Conservation (phyloP, 78 protist genomes). For the Dictyostelium intermedium region DNA sequence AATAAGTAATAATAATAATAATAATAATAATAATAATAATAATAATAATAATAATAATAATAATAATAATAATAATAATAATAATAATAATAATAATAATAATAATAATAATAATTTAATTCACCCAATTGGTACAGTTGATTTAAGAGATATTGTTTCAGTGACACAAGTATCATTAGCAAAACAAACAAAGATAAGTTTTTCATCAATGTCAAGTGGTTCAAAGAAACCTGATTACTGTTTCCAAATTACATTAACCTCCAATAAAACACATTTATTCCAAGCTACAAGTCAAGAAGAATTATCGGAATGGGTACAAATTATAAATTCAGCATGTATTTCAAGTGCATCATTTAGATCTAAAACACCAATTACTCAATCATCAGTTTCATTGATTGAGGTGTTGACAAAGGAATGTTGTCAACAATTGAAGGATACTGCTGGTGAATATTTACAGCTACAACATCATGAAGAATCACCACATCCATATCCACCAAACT, state of each 20-base stretch:
- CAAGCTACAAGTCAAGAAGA: constrained; percentile 39
- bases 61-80: neutral
- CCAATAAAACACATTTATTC: constrained; percentile 32
- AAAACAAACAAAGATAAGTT: constrained; percentile 26
- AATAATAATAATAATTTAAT: neutral
- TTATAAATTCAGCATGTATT: constrained; percentile 48
- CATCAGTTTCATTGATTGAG: constrained; percentile 17
- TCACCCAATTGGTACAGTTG: constrained; percentile 46
- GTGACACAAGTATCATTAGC: constrained; percentile 23
- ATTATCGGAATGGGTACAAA: constrained; percentile 42
- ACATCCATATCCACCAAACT: constrained; percentile 52
- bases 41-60: neutral
- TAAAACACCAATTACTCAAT: constrained; percentile 10
- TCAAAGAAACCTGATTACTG: neutral
- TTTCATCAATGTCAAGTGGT: neutral
- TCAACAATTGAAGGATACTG: constrained; percentile 20
- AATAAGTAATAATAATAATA: no score
- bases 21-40: neutral
- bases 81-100: neutral
- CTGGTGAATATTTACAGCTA: neutral
- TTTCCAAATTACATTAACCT: constrained; percentile 46
- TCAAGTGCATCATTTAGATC: constrained; percentile 42
- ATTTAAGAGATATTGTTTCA: constrained; percentile 57
- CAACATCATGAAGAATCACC: constrained; percentile 43
- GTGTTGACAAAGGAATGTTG: constrained; percentile 30